Base-by-base conservation (phyloP, 2,329 filamentous ascomycete species). In the Neospermospora avenae region DNA sequence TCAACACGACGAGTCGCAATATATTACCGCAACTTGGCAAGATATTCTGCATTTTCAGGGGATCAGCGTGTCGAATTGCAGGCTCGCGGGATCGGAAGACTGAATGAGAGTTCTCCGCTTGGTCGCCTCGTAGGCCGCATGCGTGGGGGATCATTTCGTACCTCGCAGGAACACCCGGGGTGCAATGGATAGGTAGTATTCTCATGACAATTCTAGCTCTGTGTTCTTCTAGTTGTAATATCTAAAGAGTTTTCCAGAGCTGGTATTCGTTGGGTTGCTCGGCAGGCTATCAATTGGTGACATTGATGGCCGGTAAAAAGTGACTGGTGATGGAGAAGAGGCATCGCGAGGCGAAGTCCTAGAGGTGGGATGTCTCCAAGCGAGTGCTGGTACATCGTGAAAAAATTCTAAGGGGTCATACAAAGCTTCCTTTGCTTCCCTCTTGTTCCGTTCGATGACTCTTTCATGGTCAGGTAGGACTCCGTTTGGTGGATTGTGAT, bases 101-200 rank as follows among this genome's bases (percentile, higher is more conserved):
- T 41, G 14, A 14, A 13, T 11, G n/a, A 35, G 8, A 42, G 5
- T 13, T 41, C 39, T 28, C 51, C 51, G 35, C 51, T 54, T 54
- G 51, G 51, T 39, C 51, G 51, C 51, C 51, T 54, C 22, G 35
- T 28, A n/a, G 51, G 51, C 35, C 35, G 35, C 35, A 28, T 28
- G 31, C 48, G 48, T 51, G 28, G 48, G 31, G 34, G 39, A 42
- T n/a, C 39, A 18, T 24, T 39, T 18, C 28, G 20, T 37, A 8
- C 4, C 22, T 28, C 35, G 25, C 22, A 42, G 20, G 20, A 42
- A 25, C 49, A 49, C 13, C 8, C 14, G 51, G 28, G 16, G 22
- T 28, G 25, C 7, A 13, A 14, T 48, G 4, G 18, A 10, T 42
- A 22, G 35, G 35, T 39, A 11, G 4, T 5, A 18, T 41, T 54